A percentile compares a stretch with the other conserved stretches of the same genome.
These are phyloP conservation scores for Acacia acuminata DNA, from an alignment of 306 rosid genomes.

Conservation along the genomic window DNA sequence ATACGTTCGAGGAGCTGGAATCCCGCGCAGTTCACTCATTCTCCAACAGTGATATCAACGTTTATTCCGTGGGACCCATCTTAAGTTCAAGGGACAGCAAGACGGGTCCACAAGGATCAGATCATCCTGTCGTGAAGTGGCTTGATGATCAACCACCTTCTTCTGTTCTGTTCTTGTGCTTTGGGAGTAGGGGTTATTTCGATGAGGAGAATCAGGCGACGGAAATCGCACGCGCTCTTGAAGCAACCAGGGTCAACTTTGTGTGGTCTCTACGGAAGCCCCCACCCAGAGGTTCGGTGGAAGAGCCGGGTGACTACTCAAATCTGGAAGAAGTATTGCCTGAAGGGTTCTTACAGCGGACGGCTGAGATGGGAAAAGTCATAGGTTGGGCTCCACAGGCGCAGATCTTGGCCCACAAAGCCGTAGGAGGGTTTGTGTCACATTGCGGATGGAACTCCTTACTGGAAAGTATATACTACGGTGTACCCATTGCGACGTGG, in stretches of 20 bases:
- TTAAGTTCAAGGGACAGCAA: neutral
- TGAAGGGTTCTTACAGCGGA: constrained; percentile 39
- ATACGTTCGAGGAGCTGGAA: neutral
- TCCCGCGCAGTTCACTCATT: neutral
- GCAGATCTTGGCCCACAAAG: constrained; percentile 23
- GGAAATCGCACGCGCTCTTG: neutral
- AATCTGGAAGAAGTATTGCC: neutral
- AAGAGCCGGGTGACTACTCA: neutral
- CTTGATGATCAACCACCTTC: neutral
- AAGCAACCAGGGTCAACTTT: neutral
- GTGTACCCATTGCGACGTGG: constrained; percentile 4
- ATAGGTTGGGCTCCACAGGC: constrained; percentile 47
- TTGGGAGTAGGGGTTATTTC: neutral
- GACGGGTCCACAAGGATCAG: neutral
- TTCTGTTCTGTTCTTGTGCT: constrained; percentile 40
- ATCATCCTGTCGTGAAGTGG: neutral
- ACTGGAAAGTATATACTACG: neutral
- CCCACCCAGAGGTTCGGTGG: neutral
- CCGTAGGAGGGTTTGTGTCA: constrained; percentile 38
- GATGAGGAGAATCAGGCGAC: neutral
- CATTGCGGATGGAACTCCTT: constrained; percentile 15
- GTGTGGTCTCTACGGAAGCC: neutral
- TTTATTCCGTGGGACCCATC: neutral
- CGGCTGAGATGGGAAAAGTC: constrained; percentile 23
- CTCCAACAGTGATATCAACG: neutral